Evolutionary conservation across 768 basidiomycete genomes (phyloP).

Genomic region (Boletus insuetus): DNA sequence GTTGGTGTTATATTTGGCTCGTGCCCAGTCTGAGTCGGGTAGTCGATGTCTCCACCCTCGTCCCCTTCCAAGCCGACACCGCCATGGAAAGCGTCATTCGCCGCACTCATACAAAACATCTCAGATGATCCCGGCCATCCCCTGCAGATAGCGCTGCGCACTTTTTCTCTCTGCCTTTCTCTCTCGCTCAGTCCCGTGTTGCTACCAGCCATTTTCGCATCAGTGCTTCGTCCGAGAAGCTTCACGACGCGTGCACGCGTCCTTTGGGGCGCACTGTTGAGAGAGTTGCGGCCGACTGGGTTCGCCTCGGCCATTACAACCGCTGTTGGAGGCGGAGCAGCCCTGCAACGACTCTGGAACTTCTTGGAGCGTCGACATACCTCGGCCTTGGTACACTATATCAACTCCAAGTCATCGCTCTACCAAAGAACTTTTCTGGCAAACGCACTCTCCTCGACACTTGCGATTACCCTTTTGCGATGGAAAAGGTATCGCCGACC

Average conservation of each 20-base stretch:
- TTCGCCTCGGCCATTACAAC: slow-evolving; percentile 69
- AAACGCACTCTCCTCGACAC: slow-evolving; percentile 52
- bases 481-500: slow-evolving; percentile 34
- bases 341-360: slow-evolving; percentile 47
- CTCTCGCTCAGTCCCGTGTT: slow-evolving; percentile 67
- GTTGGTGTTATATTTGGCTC: background rate
- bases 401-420: slow-evolving; percentile 32
- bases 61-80: background rate
- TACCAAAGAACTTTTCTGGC: slow-evolving; percentile 56
- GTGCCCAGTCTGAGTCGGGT: background rate
- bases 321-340: slow-evolving; percentile 61
- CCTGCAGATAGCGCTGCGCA: slow-evolving; percentile 57
- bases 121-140: slow-evolving; percentile 47
- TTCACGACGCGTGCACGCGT: slow-evolving; percentile 16
- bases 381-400: background rate
- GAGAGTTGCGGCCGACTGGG: slow-evolving; percentile 58
- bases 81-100: background rate
- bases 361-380: slow-evolving; percentile 9
- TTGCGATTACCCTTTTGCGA: slow-evolving; percentile 60
- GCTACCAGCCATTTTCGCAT: slow-evolving; percentile 47
- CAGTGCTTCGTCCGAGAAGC: slow-evolving; percentile 22
- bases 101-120: background rate
- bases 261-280: slow-evolving; percentile 40
- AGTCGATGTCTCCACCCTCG: background rate
- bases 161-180: slow-evolving; percentile 63